These are phyloP conservation scores for Pistacia vera DNA, from an alignment of 345 rosid genomes.

Conservation along the genomic window DNA sequence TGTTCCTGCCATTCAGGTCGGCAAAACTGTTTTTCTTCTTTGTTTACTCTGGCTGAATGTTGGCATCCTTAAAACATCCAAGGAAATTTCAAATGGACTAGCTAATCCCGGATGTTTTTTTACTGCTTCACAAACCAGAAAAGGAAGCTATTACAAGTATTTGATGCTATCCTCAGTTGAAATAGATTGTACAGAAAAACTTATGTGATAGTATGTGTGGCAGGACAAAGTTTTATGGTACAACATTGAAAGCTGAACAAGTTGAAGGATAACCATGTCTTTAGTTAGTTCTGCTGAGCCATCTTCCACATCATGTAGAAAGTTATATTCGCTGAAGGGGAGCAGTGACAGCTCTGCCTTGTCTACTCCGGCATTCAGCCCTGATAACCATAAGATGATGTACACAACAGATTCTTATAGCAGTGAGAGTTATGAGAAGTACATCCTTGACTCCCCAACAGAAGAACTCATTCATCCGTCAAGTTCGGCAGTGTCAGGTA, in stretches of 20 bases:
- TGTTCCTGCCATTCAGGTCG: neutral
- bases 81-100: neutral
- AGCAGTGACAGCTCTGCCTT: slow-evolving; percentile 41
- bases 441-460: slow-evolving; percentile 70
- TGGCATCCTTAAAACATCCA: neutral
- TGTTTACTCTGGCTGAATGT: neutral
- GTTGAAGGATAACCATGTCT: slow-evolving; percentile 51
- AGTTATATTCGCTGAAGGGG: slow-evolving; percentile 58
- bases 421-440: slow-evolving; percentile 78
- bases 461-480: slow-evolving; percentile 58
- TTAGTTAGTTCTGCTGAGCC: slow-evolving; percentile 66
- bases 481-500: slow-evolving; percentile 56
- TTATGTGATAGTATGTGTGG: slow-evolving; percentile 14
- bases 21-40: neutral
- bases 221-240: slow-evolving; percentile 27
- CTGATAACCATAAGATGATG: slow-evolving; percentile 55
- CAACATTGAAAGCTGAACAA: slow-evolving; percentile 22
- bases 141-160: neutral
- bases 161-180: neutral
- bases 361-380: slow-evolving; percentile 44
- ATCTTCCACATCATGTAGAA: slow-evolving; percentile 51
- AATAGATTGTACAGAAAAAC: neutral
- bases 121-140: neutral
- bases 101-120: neutral
- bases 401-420: slow-evolving; percentile 60